Conservation (phyloP, 306 rosid genomes). For the cucumber (Cucumis sativus) region DNA sequence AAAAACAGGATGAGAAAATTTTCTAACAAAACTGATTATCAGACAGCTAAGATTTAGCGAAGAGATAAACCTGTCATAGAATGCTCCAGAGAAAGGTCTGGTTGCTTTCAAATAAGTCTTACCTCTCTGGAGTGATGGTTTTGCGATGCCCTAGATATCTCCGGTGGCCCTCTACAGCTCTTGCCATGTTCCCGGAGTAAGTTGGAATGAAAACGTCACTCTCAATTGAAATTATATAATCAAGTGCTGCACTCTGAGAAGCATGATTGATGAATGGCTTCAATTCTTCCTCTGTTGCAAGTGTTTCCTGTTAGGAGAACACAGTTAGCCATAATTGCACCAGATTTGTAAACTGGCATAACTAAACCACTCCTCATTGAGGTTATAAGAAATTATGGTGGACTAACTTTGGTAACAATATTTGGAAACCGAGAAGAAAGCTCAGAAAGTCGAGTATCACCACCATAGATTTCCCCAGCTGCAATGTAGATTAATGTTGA, state of each 20-base stretch:
- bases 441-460: constrained; percentile 54
- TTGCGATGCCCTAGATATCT: constrained; percentile 81
- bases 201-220: constrained; percentile 84
- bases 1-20: background rate
- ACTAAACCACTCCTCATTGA: constrained; percentile 9
- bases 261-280: constrained; percentile 67
- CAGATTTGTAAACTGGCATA: constrained; percentile 9
- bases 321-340: constrained; percentile 13
- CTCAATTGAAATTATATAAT: constrained; percentile 78
- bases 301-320: constrained; percentile 59
- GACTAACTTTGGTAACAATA: constrained; percentile 55
- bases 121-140: constrained; percentile 85
- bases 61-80: background rate
- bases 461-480: constrained; percentile 93
- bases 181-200: constrained; percentile 89
- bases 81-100: background rate
- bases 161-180: constrained; percentile 96
- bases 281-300: constrained; percentile 67
- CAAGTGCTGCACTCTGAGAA: constrained; percentile 84
- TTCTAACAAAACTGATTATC: background rate
- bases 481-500: constrained; percentile 79
- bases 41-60: background rate
- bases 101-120: constrained; percentile 4
- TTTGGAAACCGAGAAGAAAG: constrained; percentile 70
- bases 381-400: background rate